These are phyloP conservation scores for Picochlorum sp. DNA, from an alignment of 139 green algal species.

Conservation along the genomic window DNA sequence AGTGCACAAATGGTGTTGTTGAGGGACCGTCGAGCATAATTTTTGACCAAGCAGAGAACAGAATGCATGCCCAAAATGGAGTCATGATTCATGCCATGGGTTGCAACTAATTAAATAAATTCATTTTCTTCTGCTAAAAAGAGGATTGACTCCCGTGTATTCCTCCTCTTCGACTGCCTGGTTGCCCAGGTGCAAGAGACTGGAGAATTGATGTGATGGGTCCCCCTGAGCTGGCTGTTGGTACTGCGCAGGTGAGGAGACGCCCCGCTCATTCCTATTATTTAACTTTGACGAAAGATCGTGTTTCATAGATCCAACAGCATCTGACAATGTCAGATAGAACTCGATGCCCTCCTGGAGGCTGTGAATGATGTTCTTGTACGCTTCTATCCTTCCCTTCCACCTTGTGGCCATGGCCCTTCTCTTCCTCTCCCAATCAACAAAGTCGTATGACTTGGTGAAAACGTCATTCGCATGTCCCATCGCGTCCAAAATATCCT, in stretches of 20 bases:
- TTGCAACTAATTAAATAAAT: not conserved
- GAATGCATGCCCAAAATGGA: conserved; percentile 94
- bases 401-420: conserved; percentile 39
- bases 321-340: conserved; percentile 70
- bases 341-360: conserved; percentile 76
- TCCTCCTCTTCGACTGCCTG: conserved; percentile 7
- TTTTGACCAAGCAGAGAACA: conserved; percentile 92
- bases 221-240: too few relatives aligned
- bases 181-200: conserved; percentile 29
- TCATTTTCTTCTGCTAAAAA: conserved; percentile 6
- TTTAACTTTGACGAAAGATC: conserved; percentile 25
- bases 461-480: conserved; percentile 29
- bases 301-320: conserved; percentile 41
- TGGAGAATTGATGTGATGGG: not conserved
- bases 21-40: conserved; percentile 76
- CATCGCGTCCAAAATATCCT: conserved; percentile 46
- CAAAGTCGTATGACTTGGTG: conserved; percentile 30
- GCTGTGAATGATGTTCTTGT: conserved; percentile 65
- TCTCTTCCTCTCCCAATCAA: conserved; percentile 53
- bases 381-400: conserved; percentile 29
- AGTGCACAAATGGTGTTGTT: conserved; percentile 87
- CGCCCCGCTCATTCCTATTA: conserved; percentile 23
- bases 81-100: conserved; percentile 75
- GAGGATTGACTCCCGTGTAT: not conserved
- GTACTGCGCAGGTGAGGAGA: too few relatives aligned